Evolutionary conservation across 164 flowering plant genomes (phyloP), one percentile per base, ranked within the genome.

Genomic region (Sedum album): DNA sequence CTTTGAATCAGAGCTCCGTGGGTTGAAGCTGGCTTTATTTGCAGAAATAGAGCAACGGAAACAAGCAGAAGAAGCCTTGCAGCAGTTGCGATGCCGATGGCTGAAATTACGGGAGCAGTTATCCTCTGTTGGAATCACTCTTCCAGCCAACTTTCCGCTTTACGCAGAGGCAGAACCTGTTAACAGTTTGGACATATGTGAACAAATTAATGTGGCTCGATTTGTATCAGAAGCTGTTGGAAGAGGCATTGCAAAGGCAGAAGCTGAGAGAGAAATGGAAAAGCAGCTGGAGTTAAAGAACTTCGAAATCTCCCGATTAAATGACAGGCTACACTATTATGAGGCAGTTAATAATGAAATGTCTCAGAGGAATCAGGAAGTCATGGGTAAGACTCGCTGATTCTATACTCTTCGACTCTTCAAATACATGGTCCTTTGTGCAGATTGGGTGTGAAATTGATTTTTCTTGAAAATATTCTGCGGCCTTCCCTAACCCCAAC

Each of bases 281-380:
- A 74, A 87, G 61, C 82, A 75, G 71, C 66, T 91, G 36, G 88
- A 91, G 48, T 57, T 80, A 28, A 94, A 91, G 83, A 88, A 87
- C 74, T 78, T 81, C 77, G 98, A 94, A 80, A 89, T 94, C 74
- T 78, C 96, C 67, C 88, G 98, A 25, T 73, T 94, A 48, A 71
- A 38, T 61, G 97, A 94, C 64, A 77, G 88, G 64, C 77, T 94
- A 48, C 83, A 82, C 67, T 91, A 88, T 75, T 94, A 88, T 72
- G 98, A 94, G 77, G 82, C 87, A 63, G 82, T 94, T 71, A 94
- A 94, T 74, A 79, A 51, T 60, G 99, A 92, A 76, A 95, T 95
- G 99, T 89, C 90, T 53, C 96, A 90, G 60, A 84, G 97, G 77
- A 94, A 94, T 74, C 97, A 89, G 71, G 95, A 89, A 79, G 76